phyloP scores from a whole-genome alignment of 306 rosid species.

The Macrotyloma uniflorum region DNA sequence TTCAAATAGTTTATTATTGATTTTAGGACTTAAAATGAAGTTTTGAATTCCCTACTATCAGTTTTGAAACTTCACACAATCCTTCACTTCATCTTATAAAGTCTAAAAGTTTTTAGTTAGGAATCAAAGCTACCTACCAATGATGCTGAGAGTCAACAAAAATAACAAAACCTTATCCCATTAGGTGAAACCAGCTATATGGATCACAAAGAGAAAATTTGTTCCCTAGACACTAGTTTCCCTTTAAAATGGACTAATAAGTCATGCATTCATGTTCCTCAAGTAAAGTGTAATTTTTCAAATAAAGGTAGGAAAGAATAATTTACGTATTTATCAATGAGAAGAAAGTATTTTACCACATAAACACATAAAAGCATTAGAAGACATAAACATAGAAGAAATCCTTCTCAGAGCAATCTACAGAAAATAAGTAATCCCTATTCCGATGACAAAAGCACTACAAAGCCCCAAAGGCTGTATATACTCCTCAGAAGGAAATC shows the following conservation, averaged over 20 bases:
- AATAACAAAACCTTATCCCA: too few relatives aligned
- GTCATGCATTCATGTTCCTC: neutral
- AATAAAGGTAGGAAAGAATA: neutral
- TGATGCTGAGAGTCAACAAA: neutral
- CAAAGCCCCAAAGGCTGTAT: neutral
- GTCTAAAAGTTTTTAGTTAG: too few relatives aligned
- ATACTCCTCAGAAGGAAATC: neutral
- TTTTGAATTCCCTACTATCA: neutral
- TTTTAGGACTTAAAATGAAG: neutral
- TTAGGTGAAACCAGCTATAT: too few relatives aligned
- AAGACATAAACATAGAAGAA: constrained; percentile 1
- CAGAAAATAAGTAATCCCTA: neutral
- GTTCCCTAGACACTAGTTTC: neutral
- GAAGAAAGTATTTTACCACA: neutral
- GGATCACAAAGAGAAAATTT: neutral
- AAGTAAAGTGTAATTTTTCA: neutral
- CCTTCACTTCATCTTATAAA: too few relatives aligned
- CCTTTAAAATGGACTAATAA: neutral
- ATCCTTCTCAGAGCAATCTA: constrained; percentile 8
- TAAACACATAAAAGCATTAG: neutral
- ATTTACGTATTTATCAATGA: neutral
- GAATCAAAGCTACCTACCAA: too few relatives aligned
- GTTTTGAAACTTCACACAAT: too few relatives aligned
- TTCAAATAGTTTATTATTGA: neutral
- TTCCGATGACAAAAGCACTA: neutral